These are phyloP conservation scores for Aspergillus bombycis DNA, from an alignment of 2,329 filamentous ascomycete genomes.

Conservation along the genomic window DNA sequence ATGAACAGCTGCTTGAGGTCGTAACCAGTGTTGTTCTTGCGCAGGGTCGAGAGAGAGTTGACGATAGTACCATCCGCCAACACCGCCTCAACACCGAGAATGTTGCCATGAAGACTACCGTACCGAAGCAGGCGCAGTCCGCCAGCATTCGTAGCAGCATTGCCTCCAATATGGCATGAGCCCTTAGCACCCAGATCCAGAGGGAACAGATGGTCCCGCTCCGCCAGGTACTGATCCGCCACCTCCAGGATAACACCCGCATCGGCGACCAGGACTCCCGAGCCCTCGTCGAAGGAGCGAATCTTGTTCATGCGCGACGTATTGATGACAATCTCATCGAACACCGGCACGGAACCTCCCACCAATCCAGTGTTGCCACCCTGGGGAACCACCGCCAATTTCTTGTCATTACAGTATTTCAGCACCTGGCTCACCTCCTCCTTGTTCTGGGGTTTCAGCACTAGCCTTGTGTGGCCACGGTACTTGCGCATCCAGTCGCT, in stretches of 20 bases:
- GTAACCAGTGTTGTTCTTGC: conserved; percentile 99
- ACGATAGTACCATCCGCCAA: conserved; percentile 90
- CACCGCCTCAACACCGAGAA: conserved; percentile 90
- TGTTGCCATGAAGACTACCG: conserved; percentile 89
- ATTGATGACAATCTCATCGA: conserved; percentile 96
- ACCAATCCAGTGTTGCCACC: conserved; percentile 97
- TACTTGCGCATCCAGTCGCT: conserved; percentile 99
- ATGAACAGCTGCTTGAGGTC: conserved; percentile 97
- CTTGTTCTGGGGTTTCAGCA: conserved; percentile 81
- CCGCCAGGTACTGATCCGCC: conserved; percentile 81
- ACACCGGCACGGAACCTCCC: conserved; percentile 92
- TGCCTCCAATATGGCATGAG: conserved; percentile 94
- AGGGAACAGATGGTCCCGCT: conserved; percentile 87
- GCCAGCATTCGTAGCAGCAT: conserved; percentile 93
- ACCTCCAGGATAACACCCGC: conserved; percentile 89
- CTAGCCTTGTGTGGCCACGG: conserved; percentile 82
- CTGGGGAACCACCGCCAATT: conserved; percentile 92
- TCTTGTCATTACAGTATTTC: conserved; percentile 92
- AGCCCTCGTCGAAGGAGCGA: conserved; percentile 88
- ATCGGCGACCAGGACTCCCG: conserved; percentile 85
- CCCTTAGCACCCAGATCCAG: conserved; percentile 97
- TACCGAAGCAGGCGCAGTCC: conserved; percentile 88
- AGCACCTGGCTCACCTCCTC: conserved; percentile 89
- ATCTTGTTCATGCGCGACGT: conserved; percentile 89
- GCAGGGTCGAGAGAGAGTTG: conserved; percentile 81